Base-by-base conservation (phyloP, 257 asterid species). In the Marsdenia floribunda region DNA sequence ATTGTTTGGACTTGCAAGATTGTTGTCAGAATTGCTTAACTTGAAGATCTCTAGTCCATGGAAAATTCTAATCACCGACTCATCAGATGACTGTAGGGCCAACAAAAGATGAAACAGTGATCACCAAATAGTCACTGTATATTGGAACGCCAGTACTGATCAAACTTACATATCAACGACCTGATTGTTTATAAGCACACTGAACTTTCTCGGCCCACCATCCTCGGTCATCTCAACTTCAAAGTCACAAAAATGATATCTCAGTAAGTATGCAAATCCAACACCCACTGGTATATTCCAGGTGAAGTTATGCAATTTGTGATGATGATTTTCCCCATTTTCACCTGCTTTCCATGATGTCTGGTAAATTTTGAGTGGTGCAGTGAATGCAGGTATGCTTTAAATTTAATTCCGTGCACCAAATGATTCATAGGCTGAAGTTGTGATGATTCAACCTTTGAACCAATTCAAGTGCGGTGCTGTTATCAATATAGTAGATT, bases 1-100 rank as follows among this genome's bases (percentile, higher is more conserved):
- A 42, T 60, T 24, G 26, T 11, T 47, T 6, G 66, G 66, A 59
- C 47, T 53, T 15, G 78, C 82, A 7, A 78, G 78, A 69, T 40
- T 73, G 64, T 78, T 67, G 3, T 59, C 70, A 1, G 4, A 65
- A 26, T 57, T 42, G 71, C 81, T 78, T 19, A 78, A 67, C 75
- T 73, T 78, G 65, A 78, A 54, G 24, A 78, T 73, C 57, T 78
- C 82, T 57, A 78, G n/a, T 37, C 82, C 82, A 8, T 73, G 49
- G 18, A 78, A 53, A 11, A 66, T 55, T 24, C 38, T 47, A 73
- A 40, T 11, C 0, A 38, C 70, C 33, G 8, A 68, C 60, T 59
- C 78, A 68, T 57, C 19, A 4, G 33, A 1, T 3, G 78, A 67
- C 4, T 58, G 42, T 8, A 78, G 2, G 16, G 9, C 63, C n/a